Evolutionary conservation across 768 basidiomycete species (phyloP).

Genomic region (Xerocomus spinulosus): DNA sequence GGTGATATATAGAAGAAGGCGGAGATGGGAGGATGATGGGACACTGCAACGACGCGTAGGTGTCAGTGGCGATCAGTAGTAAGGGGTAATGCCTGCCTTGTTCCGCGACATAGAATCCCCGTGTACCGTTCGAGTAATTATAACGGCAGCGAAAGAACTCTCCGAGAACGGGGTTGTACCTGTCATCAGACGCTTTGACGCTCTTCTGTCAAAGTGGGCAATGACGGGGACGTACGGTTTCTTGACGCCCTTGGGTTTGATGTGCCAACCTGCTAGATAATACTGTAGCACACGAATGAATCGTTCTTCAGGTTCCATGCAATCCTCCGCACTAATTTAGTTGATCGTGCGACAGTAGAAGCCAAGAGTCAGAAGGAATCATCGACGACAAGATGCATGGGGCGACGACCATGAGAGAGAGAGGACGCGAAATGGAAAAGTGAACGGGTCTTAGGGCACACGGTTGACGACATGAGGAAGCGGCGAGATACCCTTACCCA

Average conservation of each 20-base stretch:
- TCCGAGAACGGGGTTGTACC: constrained; percentile 95
- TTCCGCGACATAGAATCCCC: constrained; percentile 94
- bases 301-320: constrained; percentile 79
- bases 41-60: constrained; percentile 51
- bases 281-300: constrained; percentile 90
- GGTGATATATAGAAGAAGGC: constrained; percentile 97
- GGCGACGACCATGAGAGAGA: background rate
- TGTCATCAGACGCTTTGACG: constrained; percentile 28
- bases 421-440: background rate
- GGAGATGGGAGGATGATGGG: constrained; percentile 91
- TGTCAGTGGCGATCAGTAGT: constrained; percentile 1
- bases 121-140: constrained; percentile 86
- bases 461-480: constrained; percentile 12
- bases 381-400: background rate
- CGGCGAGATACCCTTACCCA: constrained; percentile 54
- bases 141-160: constrained; percentile 98
- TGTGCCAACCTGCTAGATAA: constrained; percentile 99
- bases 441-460: constrained; percentile 20
- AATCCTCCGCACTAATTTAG: constrained; percentile 60
- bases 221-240: constrained; percentile 70
- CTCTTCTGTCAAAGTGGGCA: background rate
- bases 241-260: constrained; percentile 99
- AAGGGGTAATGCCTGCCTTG: constrained; percentile 54
- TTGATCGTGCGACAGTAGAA: constrained; percentile 7
- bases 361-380: background rate